phyloP scores from a whole-genome alignment of 192 early-diverging fungal species.

The Umbelopsis sp. region DNA sequence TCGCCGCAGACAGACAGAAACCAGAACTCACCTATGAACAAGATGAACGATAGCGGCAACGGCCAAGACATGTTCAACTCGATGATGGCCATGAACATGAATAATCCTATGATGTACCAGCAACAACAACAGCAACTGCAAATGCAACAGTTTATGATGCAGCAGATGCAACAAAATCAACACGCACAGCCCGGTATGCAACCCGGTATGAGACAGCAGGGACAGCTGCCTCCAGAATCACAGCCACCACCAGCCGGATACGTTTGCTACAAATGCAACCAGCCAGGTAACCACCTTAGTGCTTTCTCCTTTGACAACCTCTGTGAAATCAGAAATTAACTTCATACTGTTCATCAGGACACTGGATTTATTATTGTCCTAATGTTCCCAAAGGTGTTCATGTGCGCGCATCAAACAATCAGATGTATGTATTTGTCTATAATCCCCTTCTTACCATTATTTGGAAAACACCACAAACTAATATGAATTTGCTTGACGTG shows the following conservation, averaged over 20 bases:
- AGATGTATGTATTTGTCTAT: neutral
- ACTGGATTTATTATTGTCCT: conserved; percentile 50
- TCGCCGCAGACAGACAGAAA: conserved; percentile 19
- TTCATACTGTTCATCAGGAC: conserved; percentile 26
- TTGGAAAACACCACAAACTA: no score
- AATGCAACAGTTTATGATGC: conserved; percentile 27
- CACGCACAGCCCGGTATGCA: conserved; percentile 15
- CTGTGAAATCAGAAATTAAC: neutral
- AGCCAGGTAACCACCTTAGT: conserved; percentile 30
- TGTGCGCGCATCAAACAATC: conserved; percentile 16
- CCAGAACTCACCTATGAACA: neutral
- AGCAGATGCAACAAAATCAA: conserved; percentile 31
- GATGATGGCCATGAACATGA: conserved; percentile 30
- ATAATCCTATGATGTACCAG: conserved; percentile 28
- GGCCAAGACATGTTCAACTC: conserved; percentile 24
- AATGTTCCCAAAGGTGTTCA: conserved; percentile 41
- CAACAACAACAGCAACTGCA: conserved; percentile 29
- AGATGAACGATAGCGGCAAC: neutral
- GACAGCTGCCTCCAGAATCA: conserved; percentile 58
- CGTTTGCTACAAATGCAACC: conserved; percentile 36
- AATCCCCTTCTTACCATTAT: no score
- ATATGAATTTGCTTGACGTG: no score
- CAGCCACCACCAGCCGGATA: conserved; percentile 61
- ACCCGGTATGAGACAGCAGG: conserved; percentile 17
- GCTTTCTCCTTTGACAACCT: neutral